Evolutionary conservation across 768 basidiomycete genomes (phyloP).

Genomic region (Mycena sanguinolenta): DNA sequence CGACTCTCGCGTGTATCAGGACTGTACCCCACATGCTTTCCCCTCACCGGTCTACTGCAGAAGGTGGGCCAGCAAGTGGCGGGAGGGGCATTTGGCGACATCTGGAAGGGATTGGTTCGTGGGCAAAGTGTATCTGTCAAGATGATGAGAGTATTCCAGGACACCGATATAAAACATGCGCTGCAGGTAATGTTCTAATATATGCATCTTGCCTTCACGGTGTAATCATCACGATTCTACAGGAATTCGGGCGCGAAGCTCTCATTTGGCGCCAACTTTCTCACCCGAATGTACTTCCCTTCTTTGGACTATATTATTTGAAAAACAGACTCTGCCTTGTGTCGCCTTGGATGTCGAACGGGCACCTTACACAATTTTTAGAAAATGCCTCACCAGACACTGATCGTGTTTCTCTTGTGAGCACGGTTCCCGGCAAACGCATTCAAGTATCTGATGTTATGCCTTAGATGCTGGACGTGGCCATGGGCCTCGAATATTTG

Average conservation of each 20-base stretch:
- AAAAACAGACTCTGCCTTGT: conserved; percentile 33
- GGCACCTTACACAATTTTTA: conserved; percentile 27
- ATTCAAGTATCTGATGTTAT: background rate
- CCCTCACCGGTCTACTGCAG: conserved; percentile 25
- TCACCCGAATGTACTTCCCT: conserved; percentile 39
- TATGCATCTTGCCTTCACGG: too few species aligned
- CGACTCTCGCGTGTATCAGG: conserved; percentile 30
- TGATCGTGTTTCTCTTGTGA: conserved; percentile 24
- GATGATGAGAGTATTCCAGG: conserved; percentile 24
- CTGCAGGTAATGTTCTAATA: conserved; percentile 30
- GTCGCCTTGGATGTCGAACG: conserved; percentile 21
- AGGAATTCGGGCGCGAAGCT: conserved; percentile 1
- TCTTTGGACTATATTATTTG: conserved; percentile 33
- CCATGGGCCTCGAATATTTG: conserved; percentile 27
- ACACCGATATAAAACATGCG: conserved; percentile 14
- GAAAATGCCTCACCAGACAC: conserved; percentile 7
- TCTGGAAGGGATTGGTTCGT: conserved; percentile 28
- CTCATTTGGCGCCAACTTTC: conserved; percentile 36
- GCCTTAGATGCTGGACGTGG: conserved; percentile 23
- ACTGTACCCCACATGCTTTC: conserved; percentile 31
- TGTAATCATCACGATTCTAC: too few species aligned
- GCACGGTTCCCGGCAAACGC: background rate
- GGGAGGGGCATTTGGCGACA: conserved; percentile 34
- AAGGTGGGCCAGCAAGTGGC: conserved; percentile 31
- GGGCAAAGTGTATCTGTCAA: conserved; percentile 38